Conservation (phyloP, 306 rosid species). For the Coriaria nepalensis region DNA sequence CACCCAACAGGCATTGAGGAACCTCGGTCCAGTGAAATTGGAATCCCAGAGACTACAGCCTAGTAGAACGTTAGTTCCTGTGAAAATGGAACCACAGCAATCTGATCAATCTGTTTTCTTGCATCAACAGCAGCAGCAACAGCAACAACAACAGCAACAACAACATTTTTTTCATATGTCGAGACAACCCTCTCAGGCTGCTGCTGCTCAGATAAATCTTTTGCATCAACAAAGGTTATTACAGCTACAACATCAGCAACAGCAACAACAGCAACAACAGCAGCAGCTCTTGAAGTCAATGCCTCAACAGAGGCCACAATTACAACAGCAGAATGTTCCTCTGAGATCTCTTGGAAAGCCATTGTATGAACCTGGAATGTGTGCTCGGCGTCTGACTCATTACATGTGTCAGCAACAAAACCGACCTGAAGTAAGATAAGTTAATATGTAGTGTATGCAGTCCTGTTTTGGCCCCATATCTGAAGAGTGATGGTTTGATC, state of each 20-base stretch:
- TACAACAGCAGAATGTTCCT: constrained; percentile 67
- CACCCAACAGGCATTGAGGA: constrained; percentile 45
- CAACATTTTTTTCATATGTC: constrained; percentile 84
- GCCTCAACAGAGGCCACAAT: constrained; percentile 78
- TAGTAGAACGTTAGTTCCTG: constrained; percentile 47
- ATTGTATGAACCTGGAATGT: constrained; percentile 89
- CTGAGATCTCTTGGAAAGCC: constrained; percentile 72
- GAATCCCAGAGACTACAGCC: constrained; percentile 74
- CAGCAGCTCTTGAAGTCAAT: constrained; percentile 77
- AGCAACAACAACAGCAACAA: constrained; percentile 47
- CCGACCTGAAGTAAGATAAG: constrained; percentile 67
- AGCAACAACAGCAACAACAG: constrained; percentile 84
- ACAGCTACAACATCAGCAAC: constrained; percentile 78
- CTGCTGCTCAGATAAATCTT: constrained; percentile 80
- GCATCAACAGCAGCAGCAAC: constrained; percentile 52
- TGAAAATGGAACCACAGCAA: constrained; percentile 77
- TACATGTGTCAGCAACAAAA: constrained; percentile 95
- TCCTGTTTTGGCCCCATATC: constrained; percentile 3
- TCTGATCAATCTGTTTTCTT: constrained; percentile 64
- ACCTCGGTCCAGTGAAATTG: constrained; percentile 51
- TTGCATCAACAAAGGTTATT: constrained; percentile 68
- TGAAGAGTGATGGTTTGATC: constrained; percentile 8
- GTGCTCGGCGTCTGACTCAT: constrained; percentile 86
- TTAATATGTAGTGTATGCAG: not conserved
- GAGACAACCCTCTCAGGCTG: constrained; percentile 70